Conservation (phyloP, 495 filamentous ascomycete species). For the Penicillium argentinense region DNA sequence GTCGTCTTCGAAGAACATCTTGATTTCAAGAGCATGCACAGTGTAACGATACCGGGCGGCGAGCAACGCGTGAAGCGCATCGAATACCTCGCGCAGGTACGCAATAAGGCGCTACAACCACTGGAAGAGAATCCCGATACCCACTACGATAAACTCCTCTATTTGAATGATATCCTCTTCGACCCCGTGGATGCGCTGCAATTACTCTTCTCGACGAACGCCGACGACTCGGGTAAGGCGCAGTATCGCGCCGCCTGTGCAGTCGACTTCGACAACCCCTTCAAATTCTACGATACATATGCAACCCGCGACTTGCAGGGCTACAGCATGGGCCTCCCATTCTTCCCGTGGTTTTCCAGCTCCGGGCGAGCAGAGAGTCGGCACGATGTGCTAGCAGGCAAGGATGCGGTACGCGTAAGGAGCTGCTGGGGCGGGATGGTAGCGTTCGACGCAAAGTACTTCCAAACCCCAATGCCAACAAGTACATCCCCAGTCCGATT, state of each 20-base stretch:
- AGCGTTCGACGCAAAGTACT: constrained; percentile 69
- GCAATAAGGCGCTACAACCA: constrained; percentile 71
- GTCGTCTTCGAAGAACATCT: constrained; percentile 58
- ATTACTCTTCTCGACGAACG: constrained; percentile 75
- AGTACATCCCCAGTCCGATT: constrained; percentile 56
- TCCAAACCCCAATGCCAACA: constrained; percentile 35
- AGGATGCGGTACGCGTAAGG: constrained; percentile 69
- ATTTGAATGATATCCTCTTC: constrained; percentile 76
- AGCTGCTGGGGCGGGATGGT: constrained; percentile 85
- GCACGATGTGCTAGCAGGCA: constrained; percentile 57
- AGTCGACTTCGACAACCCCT: constrained; percentile 71
- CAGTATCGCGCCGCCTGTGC: constrained; percentile 79
- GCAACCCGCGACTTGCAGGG: constrained; percentile 75
- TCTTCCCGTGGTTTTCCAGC: constrained; percentile 72
- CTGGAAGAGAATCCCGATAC: constrained; percentile 47
- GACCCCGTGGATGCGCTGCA: constrained; percentile 67
- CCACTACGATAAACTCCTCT: constrained; percentile 67
- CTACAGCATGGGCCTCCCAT: constrained; percentile 65
- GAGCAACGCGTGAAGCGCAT: constrained; percentile 66
- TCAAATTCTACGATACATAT: constrained; percentile 83
- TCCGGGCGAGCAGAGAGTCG: constrained; percentile 58
- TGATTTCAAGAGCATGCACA: constrained; percentile 49
- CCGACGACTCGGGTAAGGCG: constrained; percentile 51
- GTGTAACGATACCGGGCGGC: constrained; percentile 61
- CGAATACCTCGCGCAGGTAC: constrained; percentile 72